Conservation (phyloP, 352 stramenopile genomes). For the Phytophthora hybrid region DNA sequence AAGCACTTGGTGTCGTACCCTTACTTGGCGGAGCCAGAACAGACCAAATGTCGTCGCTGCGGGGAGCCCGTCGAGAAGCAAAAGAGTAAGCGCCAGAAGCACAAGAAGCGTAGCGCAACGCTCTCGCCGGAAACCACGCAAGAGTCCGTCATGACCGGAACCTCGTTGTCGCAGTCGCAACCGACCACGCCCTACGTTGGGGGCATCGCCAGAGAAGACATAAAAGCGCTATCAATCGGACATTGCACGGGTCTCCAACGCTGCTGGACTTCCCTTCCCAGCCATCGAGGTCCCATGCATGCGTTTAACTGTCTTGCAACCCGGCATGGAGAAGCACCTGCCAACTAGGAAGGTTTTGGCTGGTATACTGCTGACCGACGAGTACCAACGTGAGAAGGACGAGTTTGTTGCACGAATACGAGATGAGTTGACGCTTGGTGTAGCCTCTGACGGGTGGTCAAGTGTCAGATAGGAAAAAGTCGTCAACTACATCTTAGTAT, state of each 20-base stretch:
- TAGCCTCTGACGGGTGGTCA: slow-evolving; percentile 10
- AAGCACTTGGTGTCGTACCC: not conserved
- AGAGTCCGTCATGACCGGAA: slow-evolving; percentile 9
- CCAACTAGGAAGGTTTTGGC: slow-evolving; percentile 8
- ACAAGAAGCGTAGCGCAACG: not conserved
- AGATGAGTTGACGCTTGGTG: slow-evolving; percentile 3
- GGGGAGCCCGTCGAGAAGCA: slow-evolving; percentile 4
- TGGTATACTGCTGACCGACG: not conserved
- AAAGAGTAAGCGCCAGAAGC: not conserved
- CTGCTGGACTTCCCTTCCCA: slow-evolving; percentile 9
- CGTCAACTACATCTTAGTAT: slow-evolving; percentile 15
- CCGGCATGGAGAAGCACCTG: slow-evolving; percentile 7
- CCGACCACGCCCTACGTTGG: not conserved
- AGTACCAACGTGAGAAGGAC: slow-evolving; percentile 7
- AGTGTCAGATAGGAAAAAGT: slow-evolving; percentile 20
- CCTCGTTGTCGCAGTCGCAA: slow-evolving; percentile 4
- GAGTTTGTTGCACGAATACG: slow-evolving; percentile 5
- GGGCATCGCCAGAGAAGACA: not conserved
- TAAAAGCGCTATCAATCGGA: slow-evolving; percentile 7
- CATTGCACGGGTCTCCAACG: slow-evolving; percentile 8
- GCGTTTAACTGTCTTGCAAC: slow-evolving; percentile 3
- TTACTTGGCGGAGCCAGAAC: not conserved
- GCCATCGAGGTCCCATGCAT: slow-evolving; percentile 8
- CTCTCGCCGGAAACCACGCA: not conserved
- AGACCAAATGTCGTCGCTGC: slow-evolving; percentile 6